These are phyloP conservation scores for Tephrocybe sp. DNA, from an alignment of 768 basidiomycete species.

Conservation along the genomic window DNA sequence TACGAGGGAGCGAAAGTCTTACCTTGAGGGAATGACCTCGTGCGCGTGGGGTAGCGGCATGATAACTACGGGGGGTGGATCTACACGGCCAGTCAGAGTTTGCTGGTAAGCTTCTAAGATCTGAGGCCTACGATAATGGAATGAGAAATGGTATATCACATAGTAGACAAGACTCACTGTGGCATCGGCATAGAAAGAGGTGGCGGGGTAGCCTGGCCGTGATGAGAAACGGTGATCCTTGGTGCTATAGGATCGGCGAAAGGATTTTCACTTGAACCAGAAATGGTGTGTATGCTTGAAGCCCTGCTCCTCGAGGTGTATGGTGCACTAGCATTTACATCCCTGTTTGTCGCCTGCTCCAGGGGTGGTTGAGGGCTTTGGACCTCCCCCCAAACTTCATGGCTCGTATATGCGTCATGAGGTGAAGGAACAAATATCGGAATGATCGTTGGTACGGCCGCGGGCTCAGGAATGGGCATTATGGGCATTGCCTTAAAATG, in stretches of 20 bases:
- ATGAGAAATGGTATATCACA: not conserved
- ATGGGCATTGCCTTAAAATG: not conserved
- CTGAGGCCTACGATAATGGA: conserved; percentile 16
- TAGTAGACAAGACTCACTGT: conserved; percentile 24
- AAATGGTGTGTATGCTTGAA: conserved; percentile 16
- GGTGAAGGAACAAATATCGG: conserved; percentile 8
- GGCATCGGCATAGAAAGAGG: conserved; percentile 19
- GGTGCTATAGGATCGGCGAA: conserved; percentile 32
- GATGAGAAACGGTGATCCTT: conserved; percentile 21
- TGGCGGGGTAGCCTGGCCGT: conserved; percentile 5
- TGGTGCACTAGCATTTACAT: conserved; percentile 7
- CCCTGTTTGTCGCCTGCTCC: conserved; percentile 4
- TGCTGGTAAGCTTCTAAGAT: conserved; percentile 14
- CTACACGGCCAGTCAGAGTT: conserved; percentile 19
- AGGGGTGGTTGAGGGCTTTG: not conserved
- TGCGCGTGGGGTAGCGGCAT: conserved; percentile 43
- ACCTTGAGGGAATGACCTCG: conserved; percentile 35
- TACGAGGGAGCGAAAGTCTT: conserved; percentile 10
- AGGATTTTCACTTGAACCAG: conserved; percentile 25
- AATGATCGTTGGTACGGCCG: not conserved
- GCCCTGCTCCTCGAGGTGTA: conserved; percentile 10
- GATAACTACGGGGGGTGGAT: conserved; percentile 25
- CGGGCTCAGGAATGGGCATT: conserved; percentile 11
- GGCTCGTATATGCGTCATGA: conserved; percentile 10
- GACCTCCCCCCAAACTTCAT: conserved; percentile 19